A percentile compares a stretch with the other conserved stretches of the same genome.
phyloP scores from a whole-genome alignment of 805 yeast species.

The Sporopachydermia lactativora region DNA sequence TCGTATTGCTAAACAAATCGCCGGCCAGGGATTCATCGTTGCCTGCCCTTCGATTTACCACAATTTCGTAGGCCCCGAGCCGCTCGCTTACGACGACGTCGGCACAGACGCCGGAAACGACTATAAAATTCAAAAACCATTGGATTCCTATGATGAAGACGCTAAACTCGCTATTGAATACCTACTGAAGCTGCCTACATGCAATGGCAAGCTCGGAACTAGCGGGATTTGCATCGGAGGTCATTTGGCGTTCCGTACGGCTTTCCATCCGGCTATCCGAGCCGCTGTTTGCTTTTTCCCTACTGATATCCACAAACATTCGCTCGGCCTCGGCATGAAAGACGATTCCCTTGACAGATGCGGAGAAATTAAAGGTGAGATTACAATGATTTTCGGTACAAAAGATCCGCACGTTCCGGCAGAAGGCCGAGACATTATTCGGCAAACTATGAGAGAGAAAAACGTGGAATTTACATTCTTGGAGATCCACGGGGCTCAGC shows the following conservation, averaged over 20 bases:
- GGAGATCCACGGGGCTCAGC: slow-evolving; percentile 71
- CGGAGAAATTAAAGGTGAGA: slow-evolving; percentile 42
- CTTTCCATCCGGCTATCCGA: slow-evolving; percentile 45
- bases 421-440: slow-evolving; percentile 59
- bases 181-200: slow-evolving; percentile 40
- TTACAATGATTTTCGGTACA: slow-evolving; percentile 62
- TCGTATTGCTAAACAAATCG: slow-evolving; percentile 63
- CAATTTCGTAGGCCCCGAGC: slow-evolving; percentile 46
- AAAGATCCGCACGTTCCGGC: slow-evolving; percentile 71
- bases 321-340: slow-evolving; percentile 46
- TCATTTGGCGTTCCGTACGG: slow-evolving; percentile 60
- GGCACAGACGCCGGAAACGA: slow-evolving; percentile 68
- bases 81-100: slow-evolving; percentile 53
- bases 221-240: slow-evolving; percentile 87
- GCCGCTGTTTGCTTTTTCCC: slow-evolving; percentile 71
- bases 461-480: slow-evolving; percentile 54
- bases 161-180: slow-evolving; percentile 49
- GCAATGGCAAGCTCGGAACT: slow-evolving; percentile 62
- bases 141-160: slow-evolving; percentile 68
- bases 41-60: slow-evolving; percentile 75
- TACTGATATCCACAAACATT: slow-evolving; percentile 61
- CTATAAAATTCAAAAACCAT: slow-evolving; percentile 51
- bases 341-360: slow-evolving; percentile 54
- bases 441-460: slow-evolving; percentile 42
- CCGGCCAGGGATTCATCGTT: slow-evolving; percentile 66